These are phyloP conservation scores for Claviceps pazoutovae DNA, from an alignment of 2,329 filamentous ascomycete genomes.

Conservation along the genomic window DNA sequence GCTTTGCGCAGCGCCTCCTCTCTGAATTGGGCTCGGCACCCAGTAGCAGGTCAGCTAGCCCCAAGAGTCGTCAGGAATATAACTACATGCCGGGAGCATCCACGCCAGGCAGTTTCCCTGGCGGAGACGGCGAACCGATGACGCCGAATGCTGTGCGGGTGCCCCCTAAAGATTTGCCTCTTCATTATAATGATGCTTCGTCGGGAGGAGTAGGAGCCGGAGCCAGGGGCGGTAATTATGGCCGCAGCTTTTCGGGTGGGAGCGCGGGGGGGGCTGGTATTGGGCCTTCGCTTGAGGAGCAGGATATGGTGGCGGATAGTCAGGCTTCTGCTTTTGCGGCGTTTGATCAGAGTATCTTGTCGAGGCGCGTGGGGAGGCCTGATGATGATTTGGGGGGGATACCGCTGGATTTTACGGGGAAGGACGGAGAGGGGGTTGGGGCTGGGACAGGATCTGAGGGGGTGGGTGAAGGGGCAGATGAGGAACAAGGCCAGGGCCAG, in stretches of 20 bases:
- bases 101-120: constrained; percentile 13
- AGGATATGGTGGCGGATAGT: constrained; percentile 25
- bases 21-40: constrained; percentile 34
- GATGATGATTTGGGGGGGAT: constrained; percentile 28
- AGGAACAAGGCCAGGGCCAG: not conserved
- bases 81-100: constrained; percentile 17
- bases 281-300: constrained; percentile 16
- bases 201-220: too few species aligned
- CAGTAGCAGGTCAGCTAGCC: constrained; percentile 28
- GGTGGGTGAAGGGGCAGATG: too few species aligned
- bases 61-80: constrained; percentile 36
- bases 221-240: constrained; percentile 12
- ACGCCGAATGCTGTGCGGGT: constrained; percentile 19
- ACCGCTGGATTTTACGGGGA: constrained; percentile 21
- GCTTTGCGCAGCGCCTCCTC: constrained; percentile 48
- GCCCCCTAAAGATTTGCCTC: constrained; percentile 29
- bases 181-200: constrained; percentile 14
- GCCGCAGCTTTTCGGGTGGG: constrained; percentile 28
- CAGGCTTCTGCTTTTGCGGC: constrained; percentile 49
- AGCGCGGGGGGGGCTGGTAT: constrained; percentile 16
- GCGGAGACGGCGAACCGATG: constrained; percentile 11
- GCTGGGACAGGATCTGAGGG: not conserved
- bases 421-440: constrained; percentile 17
- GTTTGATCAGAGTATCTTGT: constrained; percentile 47
- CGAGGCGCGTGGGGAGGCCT: constrained; percentile 38